Conservation (phyloP, 129 eudicot species). For the Logfia minima region DNA sequence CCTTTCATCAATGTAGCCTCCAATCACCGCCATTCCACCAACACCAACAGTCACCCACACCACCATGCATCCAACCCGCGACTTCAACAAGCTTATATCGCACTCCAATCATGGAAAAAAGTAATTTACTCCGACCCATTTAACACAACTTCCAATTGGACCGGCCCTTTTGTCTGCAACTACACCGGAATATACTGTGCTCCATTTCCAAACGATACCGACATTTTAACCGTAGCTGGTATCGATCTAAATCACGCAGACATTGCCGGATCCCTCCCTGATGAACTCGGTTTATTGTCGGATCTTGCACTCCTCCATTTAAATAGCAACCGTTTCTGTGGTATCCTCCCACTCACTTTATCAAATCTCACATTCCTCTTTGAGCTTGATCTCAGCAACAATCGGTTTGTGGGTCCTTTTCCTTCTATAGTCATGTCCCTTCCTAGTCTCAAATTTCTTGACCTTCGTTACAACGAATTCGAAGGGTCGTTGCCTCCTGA, state of each 20-base stretch:
- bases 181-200: slow-evolving; percentile 72
- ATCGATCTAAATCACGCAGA: slow-evolving; percentile 75
- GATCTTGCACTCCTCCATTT: slow-evolving; percentile 66
- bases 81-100: slow-evolving; percentile 62
- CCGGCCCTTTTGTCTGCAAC: slow-evolving; percentile 68
- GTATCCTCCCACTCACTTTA: slow-evolving; percentile 53
- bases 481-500: slow-evolving; percentile 63
- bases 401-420: slow-evolving; percentile 78
- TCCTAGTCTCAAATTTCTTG: slow-evolving; percentile 55
- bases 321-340: slow-evolving; percentile 73
- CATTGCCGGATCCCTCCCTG: slow-evolving; percentile 68
- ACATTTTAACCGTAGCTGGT: slow-evolving; percentile 48
- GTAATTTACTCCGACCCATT: slow-evolving; percentile 74
- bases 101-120: slow-evolving; percentile 79
- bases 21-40: slow-evolving; percentile 38
- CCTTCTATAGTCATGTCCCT: slow-evolving; percentile 62
- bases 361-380: slow-evolving; percentile 53
- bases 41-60: slow-evolving; percentile 27
- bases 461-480: slow-evolving; percentile 75
- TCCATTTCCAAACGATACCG: slow-evolving; percentile 41
- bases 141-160: slow-evolving; percentile 68
- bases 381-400: slow-evolving; percentile 81
- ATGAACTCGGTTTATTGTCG: slow-evolving; percentile 60
- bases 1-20: slow-evolving; percentile 40
- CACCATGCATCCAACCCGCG: slow-evolving; percentile 34